Evolutionary conservation across 1,284 basidiomycete genomes (phyloP), one percentile per base, ranked within the genome.

Genomic region (Clitocybe nebularis): DNA sequence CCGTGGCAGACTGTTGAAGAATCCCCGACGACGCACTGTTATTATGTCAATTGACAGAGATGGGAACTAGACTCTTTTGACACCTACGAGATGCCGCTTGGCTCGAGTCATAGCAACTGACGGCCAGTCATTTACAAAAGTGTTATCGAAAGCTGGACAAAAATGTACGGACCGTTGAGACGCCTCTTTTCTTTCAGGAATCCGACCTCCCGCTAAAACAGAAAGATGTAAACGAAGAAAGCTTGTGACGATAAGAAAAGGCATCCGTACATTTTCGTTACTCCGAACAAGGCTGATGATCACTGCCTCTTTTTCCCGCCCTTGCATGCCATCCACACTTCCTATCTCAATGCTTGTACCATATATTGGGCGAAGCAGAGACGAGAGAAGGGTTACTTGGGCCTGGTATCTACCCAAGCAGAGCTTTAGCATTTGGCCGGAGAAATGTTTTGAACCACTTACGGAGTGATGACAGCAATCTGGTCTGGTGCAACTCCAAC

Each of bases 91-190:
- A 59, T 94, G 91, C n/a, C 93, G 72, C 54, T 85, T 84, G 2
- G 93, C 89, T 36, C 93, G 72, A 1, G 94, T 97, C 94, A 97
- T 97, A 0, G 92, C 92, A 35, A 95, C 91, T 85, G 36, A 36
- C 41, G 29, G 28, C 16, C 5, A 6, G 41, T 5, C 3, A 23
- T 20, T 34, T 24, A 44, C 26, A 24, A 22, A 17, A 23, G 43
- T 9, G 17, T 14, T 43, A 14, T 28, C 10, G 40, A 33, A 19
- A 45, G 19, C 13, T 30, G 24, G n/a, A 23, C 44, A 4, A 43
- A 30, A 5, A 39, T 5, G 47, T 14, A 37, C 72, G 42, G 53
- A 85, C 87, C 89, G 59, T 97, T 97, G 55, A 97, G 66, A 30
- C 94, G 71, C 28, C 93, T 72, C 54, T 91, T 89, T 58, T 97